phyloP scores from a whole-genome alignment of 805 yeast species.

The Kazachstania bromeliacearum region DNA sequence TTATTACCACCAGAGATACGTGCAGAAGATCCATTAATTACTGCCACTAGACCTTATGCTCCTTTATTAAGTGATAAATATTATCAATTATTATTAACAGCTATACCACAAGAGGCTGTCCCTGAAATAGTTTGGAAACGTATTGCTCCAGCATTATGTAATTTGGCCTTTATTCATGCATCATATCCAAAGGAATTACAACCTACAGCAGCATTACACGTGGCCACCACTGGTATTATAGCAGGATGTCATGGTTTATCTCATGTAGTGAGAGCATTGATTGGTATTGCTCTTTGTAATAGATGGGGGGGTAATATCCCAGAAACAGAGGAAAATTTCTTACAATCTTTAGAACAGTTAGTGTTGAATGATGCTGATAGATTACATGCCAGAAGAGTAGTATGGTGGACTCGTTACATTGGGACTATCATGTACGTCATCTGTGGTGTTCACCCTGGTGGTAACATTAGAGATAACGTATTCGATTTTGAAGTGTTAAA shows the following conservation, averaged over 20 bases:
- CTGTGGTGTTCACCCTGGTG: conserved; percentile 78
- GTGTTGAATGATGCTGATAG: conserved; percentile 39
- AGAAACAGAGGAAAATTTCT: conserved; percentile 40
- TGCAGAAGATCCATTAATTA: conserved; percentile 56
- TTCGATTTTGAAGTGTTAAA: conserved; percentile 36
- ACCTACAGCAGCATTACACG: conserved; percentile 62
- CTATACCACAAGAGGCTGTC: conserved; percentile 47
- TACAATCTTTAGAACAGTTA: conserved; percentile 38
- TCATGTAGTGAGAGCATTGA: conserved; percentile 59
- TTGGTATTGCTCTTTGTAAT: conserved; percentile 67
- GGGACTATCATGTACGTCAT: conserved; percentile 70
- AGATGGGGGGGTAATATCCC: conserved; percentile 79
- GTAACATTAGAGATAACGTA: conserved; percentile 56
- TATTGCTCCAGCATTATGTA: conserved; percentile 62
- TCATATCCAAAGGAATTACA: conserved; percentile 70
- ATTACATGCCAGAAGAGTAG: conserved; percentile 37
- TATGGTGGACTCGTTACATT: conserved; percentile 67
- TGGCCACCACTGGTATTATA: conserved; percentile 65
- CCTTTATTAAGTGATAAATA: conserved; percentile 54
- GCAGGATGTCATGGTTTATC: conserved; percentile 71
- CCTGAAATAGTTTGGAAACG: conserved; percentile 51
- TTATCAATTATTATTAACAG: conserved; percentile 41
- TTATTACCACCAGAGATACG: conserved; percentile 48
- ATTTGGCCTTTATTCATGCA: conserved; percentile 66
- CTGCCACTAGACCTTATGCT: conserved; percentile 65